Evolutionary conservation across 2,329 filamentous ascomycete genomes (phyloP).

Genomic region (Botrytis cinerea): DNA sequence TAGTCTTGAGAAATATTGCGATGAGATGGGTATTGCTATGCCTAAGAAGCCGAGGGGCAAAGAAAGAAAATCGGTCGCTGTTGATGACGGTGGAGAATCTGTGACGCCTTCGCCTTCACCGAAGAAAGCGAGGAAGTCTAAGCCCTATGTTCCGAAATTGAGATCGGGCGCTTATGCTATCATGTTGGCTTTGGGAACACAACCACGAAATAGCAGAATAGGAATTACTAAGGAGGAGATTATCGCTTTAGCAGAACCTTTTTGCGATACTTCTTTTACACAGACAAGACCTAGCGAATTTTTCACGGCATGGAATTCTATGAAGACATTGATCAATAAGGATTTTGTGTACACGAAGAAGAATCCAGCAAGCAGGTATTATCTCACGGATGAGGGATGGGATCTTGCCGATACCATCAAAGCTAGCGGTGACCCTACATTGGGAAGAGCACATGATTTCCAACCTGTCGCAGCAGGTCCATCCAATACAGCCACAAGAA

Average conservation of each 20-base stretch:
- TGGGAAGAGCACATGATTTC: constrained; percentile 30
- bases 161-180: constrained; percentile 77
- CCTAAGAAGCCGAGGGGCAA: constrained; percentile 57
- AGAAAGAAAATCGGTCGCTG: constrained; percentile 23
- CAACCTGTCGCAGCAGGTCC: constrained; percentile 7
- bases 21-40: constrained; percentile 67
- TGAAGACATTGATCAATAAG: constrained; percentile 73
- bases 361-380: constrained; percentile 66
- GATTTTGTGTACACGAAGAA: constrained; percentile 73
- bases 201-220: constrained; percentile 54
- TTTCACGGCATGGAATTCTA: constrained; percentile 81
- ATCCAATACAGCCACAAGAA: neutral
- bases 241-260: constrained; percentile 67
- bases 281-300: constrained; percentile 66
- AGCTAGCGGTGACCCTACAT: constrained; percentile 43
- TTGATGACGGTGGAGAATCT: constrained; percentile 10
- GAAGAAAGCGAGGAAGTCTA: constrained; percentile 62
- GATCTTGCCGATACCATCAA: constrained; percentile 68
- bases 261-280: constrained; percentile 74
- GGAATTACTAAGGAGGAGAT: constrained; percentile 69
- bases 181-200: constrained; percentile 63
- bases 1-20: constrained; percentile 60
- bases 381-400: constrained; percentile 76
- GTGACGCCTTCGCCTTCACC: constrained; percentile 35
- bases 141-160: constrained; percentile 69